Conservation (phyloP, 2,329 filamentous ascomycete genomes). For the Xylariaceae sp. region DNA sequence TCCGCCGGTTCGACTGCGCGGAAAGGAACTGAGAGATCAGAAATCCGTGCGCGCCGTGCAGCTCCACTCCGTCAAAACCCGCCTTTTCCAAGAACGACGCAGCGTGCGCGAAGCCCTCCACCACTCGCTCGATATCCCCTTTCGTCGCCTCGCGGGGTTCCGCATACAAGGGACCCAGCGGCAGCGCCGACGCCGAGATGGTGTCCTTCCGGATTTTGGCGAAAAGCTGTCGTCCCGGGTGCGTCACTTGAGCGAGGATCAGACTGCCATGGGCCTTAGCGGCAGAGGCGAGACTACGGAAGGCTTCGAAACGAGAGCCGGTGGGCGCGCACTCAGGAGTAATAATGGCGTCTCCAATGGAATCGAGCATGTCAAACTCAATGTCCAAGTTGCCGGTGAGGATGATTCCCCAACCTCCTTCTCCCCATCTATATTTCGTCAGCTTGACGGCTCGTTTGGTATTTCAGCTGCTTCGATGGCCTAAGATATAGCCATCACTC, state of each 20-base stretch:
- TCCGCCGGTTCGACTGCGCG: conserved; percentile 44
- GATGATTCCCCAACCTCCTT: conserved; percentile 51
- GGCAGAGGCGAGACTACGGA: conserved; percentile 49
- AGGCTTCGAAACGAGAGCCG: conserved; percentile 58
- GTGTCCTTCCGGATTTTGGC: conserved; percentile 30
- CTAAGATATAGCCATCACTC: too few relatives aligned
- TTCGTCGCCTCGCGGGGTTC: conserved; percentile 50
- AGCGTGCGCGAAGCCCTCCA: conserved; percentile 58
- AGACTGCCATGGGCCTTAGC: conserved; percentile 56
- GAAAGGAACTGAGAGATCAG: conserved; percentile 51
- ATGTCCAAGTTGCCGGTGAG: conserved; percentile 63
- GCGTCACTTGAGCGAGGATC: conserved; percentile 57
- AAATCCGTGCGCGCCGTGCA: conserved; percentile 53
- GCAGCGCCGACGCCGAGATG: conserved; percentile 37
- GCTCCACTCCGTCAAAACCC: conserved; percentile 51
- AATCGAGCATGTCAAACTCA: conserved; percentile 55
- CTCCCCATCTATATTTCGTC: conserved; percentile 45
- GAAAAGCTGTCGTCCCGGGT: conserved; percentile 54
- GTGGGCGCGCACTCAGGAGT: conserved; percentile 44
- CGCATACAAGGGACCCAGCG: conserved; percentile 27
- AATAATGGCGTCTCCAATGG: conserved; percentile 55
- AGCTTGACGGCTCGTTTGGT: conserved; percentile 21
- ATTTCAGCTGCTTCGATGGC: not conserved
- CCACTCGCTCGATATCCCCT: conserved; percentile 51
- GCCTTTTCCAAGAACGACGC: conserved; percentile 55